phyloP scores from a whole-genome alignment of 169 alveolate genomes.

The Babesia ovis region DNA sequence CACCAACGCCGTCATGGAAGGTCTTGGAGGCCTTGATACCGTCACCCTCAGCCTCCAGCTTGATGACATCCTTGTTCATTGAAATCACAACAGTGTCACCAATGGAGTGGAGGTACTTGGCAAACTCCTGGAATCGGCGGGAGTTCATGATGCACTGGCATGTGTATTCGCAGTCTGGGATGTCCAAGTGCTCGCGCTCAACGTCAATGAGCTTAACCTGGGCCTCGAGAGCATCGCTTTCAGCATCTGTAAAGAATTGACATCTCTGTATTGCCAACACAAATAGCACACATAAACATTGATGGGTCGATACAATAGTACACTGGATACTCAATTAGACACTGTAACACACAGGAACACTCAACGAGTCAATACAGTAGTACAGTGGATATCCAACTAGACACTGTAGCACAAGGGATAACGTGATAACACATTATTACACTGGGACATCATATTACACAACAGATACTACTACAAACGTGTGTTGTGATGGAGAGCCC shows the following conservation, averaged over 20 bases:
- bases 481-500: no score
- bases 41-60: slow-evolving; percentile 81
- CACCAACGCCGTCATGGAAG: slow-evolving; percentile 81
- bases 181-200: slow-evolving; percentile 81
- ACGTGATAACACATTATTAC: no score
- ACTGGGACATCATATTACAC: no score
- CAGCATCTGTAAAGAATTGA: slow-evolving; percentile 50
- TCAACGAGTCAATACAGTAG: no score
- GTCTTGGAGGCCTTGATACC: slow-evolving; percentile 79
- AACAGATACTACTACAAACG: neutral
- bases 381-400: no score
- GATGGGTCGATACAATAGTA: no score
- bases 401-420: no score
- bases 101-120: slow-evolving; percentile 79
- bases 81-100: slow-evolving; percentile 83
- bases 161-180: slow-evolving; percentile 82
- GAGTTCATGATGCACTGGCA: slow-evolving; percentile 83
- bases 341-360: no score
- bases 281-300: neutral
- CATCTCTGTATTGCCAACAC: neutral
- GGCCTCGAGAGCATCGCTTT: slow-evolving; percentile 72
- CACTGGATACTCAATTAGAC: no score
- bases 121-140: slow-evolving; percentile 80
- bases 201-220: slow-evolving; percentile 81
- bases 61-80: slow-evolving; percentile 80